Evolutionary conservation across 108 stramenopile genomes (phyloP), one percentile per base, ranked within the genome.

Genomic region (Nitzschia palea): DNA sequence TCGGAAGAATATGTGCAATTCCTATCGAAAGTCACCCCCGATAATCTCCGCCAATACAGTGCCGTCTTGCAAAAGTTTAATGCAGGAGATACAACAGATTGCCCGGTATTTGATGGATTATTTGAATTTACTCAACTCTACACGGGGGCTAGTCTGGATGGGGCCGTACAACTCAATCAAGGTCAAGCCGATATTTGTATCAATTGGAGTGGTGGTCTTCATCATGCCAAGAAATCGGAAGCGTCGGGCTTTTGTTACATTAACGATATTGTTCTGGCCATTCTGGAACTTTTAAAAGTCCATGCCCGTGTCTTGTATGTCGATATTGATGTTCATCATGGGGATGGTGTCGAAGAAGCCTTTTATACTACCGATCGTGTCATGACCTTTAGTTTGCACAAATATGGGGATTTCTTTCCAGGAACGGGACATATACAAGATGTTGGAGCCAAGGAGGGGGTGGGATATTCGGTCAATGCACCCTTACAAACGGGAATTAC

Each of bases 281-380:
- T 99, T 60, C 68, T 99, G 53, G 99, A 99, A 77, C 80, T 99
- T 50, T 88, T 99, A 51, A 99, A 99, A 82, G 83, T 96, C 25
- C 98, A 99, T 80, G 94, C 97, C 0, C 81, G 99, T 10, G 99
- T 99, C 18, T 87, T 99, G 15, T 99, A 99, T 79, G 91, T 99
- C 54, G 99, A 99, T 71, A 99, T 99, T 70, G 99, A 99, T 82
- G 96, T 99, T 10, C 99, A 99, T 73, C 98, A 99, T 67, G 98
- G 98, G 20, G 98, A 99, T 80, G 98, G 98, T 4, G 98, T 99
- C 26, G 97, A 99, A 84, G 99, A 99, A 81, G 99, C 99, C 25
- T 99, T 99, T 76, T 99, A 99, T 85, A 95, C 94, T 31, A 98
- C 98, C 8, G 96, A 99, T 65, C 91, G 98, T 1, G 99, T 99